phyloP scores from a whole-genome alignment of 495 filamentous ascomycete genomes.

The Podospora pseudoanserina region DNA sequence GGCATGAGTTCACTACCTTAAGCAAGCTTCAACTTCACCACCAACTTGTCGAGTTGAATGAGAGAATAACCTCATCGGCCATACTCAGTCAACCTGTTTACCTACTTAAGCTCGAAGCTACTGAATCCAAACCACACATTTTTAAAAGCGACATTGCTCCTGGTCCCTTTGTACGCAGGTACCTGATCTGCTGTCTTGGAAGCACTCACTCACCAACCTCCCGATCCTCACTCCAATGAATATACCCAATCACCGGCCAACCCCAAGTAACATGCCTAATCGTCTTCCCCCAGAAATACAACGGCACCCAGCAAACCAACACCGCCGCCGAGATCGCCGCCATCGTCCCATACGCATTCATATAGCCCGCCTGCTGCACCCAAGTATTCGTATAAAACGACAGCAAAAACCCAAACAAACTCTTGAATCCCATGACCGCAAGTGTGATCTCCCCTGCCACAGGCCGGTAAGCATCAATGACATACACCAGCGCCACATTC shows the following conservation, averaged over 20 bases:
- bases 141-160: no score
- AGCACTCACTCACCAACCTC: slow-evolving; percentile 46
- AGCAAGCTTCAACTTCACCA: no score
- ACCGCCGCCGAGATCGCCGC: slow-evolving; percentile 46
- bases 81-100: no score
- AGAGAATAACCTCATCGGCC: no score
- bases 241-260: slow-evolving; percentile 46
- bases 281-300: slow-evolving; percentile 49
- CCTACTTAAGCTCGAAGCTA: no score
- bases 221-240: slow-evolving; percentile 47
- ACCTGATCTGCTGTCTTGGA: no score
- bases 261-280: slow-evolving; percentile 45
- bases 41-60: no score
- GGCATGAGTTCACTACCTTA: no score
- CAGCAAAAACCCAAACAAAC: slow-evolving; percentile 55
- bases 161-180: no score
- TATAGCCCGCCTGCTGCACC: slow-evolving; percentile 50
- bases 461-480: slow-evolving; percentile 54
- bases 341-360: slow-evolving; percentile 52
- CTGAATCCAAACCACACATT: no score
- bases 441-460: slow-evolving; percentile 52
- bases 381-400: slow-evolving; percentile 59
- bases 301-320: slow-evolving; percentile 40
- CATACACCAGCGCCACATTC: slow-evolving; percentile 52
- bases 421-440: slow-evolving; percentile 52